A percentile compares a stretch with the other conserved stretches of the same genome.
These are phyloP conservation scores for Mucor saturninus DNA, from an alignment of 371 early-diverging fungal species.

Conservation along the genomic window DNA sequence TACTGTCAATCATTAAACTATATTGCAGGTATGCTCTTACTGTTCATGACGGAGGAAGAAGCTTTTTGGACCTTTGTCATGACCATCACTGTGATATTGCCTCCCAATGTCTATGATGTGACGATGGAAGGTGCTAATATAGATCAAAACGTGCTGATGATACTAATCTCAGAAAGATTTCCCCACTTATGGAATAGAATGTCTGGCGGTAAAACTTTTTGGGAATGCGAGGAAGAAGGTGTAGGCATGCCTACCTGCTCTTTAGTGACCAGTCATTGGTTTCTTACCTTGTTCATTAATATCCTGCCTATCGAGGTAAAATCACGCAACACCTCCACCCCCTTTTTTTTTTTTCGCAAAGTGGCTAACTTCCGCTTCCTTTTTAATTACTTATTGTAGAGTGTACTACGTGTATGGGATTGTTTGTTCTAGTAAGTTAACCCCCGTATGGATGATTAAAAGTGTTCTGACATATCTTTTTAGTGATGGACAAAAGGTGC, in stretches of 20 bases:
- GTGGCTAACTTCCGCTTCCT: neutral
- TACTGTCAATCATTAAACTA: constrained; percentile 91
- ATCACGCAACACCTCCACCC: too few species aligned
- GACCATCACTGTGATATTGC: constrained; percentile 73
- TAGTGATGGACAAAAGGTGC: constrained; percentile 79
- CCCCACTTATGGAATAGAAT: constrained; percentile 62
- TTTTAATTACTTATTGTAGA: constrained; percentile 32
- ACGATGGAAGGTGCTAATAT: constrained; percentile 83
- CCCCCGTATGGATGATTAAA: neutral
- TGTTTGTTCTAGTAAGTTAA: constrained; percentile 71
- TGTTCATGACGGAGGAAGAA: constrained; percentile 80
- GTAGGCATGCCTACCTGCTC: constrained; percentile 74
- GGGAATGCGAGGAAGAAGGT: constrained; percentile 58
- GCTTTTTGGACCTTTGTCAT: constrained; percentile 85
- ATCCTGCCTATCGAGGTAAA: constrained; percentile 71
- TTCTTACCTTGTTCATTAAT: constrained; percentile 81
- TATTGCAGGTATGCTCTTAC: constrained; percentile 79
- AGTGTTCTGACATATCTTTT: neutral
- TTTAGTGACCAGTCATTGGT: constrained; percentile 86
- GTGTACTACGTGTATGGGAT: constrained; percentile 86
- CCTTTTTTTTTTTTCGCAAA: too few species aligned
- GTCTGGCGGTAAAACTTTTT: constrained; percentile 53
- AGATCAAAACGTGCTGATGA: constrained; percentile 80
- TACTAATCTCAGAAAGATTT: constrained; percentile 58
- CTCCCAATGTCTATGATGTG: constrained; percentile 78